phyloP scores from a whole-genome alignment of 768 basidiomycete genomes.

The Termitomyces sp. region DNA sequence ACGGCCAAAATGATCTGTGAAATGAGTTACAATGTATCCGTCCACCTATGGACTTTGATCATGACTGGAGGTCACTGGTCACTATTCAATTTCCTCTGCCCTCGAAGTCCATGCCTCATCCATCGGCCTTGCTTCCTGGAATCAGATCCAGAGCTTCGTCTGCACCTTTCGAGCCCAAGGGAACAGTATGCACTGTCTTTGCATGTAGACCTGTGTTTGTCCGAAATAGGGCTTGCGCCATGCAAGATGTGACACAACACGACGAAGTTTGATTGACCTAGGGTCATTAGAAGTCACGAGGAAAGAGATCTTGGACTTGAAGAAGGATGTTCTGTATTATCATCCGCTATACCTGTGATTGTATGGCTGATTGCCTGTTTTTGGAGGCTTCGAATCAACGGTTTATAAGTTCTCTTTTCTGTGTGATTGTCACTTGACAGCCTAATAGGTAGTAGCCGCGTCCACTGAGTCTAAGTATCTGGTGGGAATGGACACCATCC shows the following conservation, averaged over 20 bases:
- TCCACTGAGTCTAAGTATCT: no score
- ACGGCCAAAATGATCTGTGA: no score
- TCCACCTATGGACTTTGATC: slow-evolving; percentile 34
- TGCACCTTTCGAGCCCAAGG: slow-evolving; percentile 35
- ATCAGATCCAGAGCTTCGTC: slow-evolving; percentile 52
- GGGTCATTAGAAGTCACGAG: slow-evolving; percentile 15
- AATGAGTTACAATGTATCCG: slow-evolving; percentile 8
- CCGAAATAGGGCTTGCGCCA: slow-evolving; percentile 73
- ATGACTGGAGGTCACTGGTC: slow-evolving; percentile 33
- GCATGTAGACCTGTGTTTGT: slow-evolving; percentile 52
- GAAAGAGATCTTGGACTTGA: no score
- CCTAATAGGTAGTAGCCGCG: no score
- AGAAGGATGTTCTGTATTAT: no score
- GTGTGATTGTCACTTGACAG: no score
- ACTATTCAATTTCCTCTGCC: slow-evolving; percentile 26
- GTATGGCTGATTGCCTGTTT: no score
- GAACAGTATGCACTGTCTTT: neutral
- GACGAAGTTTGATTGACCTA: neutral
- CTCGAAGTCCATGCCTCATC: slow-evolving; percentile 19
- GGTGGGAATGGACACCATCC: no score
- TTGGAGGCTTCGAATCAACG: no score
- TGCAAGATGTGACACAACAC: slow-evolving; percentile 19
- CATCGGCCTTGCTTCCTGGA: slow-evolving; percentile 44
- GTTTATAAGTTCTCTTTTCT: no score
- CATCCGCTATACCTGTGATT: no score